phyloP scores from a whole-genome alignment of 441 rosid species.

The Capsella rubella region DNA sequence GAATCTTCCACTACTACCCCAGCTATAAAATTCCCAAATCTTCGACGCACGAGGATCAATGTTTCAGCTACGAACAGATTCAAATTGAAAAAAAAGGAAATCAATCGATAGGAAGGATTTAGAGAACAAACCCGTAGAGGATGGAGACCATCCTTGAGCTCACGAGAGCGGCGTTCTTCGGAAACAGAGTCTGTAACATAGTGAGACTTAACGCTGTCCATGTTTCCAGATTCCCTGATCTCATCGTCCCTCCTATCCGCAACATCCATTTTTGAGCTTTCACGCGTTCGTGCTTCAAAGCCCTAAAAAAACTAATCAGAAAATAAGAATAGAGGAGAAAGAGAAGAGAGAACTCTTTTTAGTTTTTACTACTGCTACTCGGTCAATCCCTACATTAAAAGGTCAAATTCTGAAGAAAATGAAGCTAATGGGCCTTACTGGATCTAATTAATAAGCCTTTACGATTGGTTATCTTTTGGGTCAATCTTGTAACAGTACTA shows the following conservation, averaged over 20 bases:
- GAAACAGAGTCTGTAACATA: constrained; percentile 39
- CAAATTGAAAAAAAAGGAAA: neutral
- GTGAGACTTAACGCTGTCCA: constrained; percentile 38
- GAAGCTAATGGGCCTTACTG: constrained; percentile 27
- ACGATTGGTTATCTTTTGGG: neutral
- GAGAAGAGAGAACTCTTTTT: neutral
- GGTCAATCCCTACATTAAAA: constrained; percentile 2
- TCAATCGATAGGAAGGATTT: neutral
- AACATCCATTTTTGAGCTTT: constrained; percentile 56
- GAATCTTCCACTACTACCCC: constrained; percentile 29
- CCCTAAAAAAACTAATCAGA: constrained; percentile 50
- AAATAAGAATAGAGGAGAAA: neutral
- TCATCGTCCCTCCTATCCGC: constrained; percentile 69
- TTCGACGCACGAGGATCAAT: constrained; percentile 8
- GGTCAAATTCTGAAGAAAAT: constrained; percentile 17
- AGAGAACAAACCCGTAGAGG: constrained; percentile 74
- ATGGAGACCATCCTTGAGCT: constrained; percentile 85
- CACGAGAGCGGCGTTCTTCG: constrained; percentile 84
- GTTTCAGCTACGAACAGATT: constrained; percentile 22
- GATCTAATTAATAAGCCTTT: constrained; percentile 23
- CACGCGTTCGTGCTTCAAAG: constrained; percentile 30
- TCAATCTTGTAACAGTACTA: neutral
- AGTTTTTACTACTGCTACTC: neutral
- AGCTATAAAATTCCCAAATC: neutral
- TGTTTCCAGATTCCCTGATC: constrained; percentile 41